A percentile compares a stretch with the other conserved stretches of the same genome.
Evolutionary conservation across 2,329 filamentous ascomycete species (phyloP).

Genomic region (Waltergamsia citrina): DNA sequence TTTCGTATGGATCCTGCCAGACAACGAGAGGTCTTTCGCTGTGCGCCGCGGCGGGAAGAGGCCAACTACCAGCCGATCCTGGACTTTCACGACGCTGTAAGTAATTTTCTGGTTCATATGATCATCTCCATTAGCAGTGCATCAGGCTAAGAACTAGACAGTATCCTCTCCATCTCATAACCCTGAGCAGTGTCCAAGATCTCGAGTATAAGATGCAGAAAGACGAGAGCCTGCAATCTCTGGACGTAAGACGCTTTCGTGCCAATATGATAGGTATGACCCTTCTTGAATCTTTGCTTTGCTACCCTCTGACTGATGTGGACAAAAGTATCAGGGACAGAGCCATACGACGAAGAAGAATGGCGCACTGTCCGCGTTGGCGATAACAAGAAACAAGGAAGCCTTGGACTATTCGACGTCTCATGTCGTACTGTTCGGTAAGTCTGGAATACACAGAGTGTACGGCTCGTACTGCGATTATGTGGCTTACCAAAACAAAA

Average conservation of each 20-base stretch:
- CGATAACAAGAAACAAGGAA: conserved; percentile 10
- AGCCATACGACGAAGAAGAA: conserved; percentile 58
- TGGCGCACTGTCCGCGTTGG: conserved; percentile 50
- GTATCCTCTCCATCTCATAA: conserved; percentile 64
- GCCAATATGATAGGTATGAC: conserved; percentile 57
- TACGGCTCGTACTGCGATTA: not conserved
- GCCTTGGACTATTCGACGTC: conserved; percentile 40
- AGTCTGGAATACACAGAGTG: conserved; percentile 10
- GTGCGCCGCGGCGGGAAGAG: conserved; percentile 46
- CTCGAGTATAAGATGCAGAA: conserved; percentile 47
- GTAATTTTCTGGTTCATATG: too few species aligned
- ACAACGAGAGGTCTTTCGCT: conserved; percentile 48
- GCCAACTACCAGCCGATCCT: conserved; percentile 56
- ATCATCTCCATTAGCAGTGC: not conserved
- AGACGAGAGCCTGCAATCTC: conserved; percentile 33
- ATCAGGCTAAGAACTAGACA: conserved; percentile 13
- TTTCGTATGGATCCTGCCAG: conserved; percentile 56
- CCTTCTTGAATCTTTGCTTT: not conserved
- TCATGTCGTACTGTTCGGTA: conserved; percentile 57
- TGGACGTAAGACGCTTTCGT: conserved; percentile 57
- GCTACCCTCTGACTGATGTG: not conserved
- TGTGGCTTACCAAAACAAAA: conserved; percentile 12
- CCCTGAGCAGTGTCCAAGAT: conserved; percentile 52
- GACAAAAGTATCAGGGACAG: conserved; percentile 46
- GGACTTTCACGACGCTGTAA: conserved; percentile 61